Conservation (phyloP, 805 yeast species). For the Candida odintsovae region DNA sequence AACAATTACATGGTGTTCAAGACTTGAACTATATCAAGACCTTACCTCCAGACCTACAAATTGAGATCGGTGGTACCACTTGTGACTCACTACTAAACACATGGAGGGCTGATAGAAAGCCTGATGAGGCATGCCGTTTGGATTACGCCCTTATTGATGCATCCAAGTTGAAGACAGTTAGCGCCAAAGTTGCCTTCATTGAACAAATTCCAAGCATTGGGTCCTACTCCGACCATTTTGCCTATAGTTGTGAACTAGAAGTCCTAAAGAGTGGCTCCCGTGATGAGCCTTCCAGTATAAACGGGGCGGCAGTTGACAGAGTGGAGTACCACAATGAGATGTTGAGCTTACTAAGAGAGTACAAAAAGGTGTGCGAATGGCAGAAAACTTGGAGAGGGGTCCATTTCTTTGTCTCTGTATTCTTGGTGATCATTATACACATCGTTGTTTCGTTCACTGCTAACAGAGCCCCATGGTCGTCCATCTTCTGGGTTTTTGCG, state of each 20-base stretch:
- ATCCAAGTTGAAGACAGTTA: constrained; percentile 41
- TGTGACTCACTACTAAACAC: constrained; percentile 86
- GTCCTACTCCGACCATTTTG: constrained; percentile 92
- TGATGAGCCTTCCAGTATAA: not conserved
- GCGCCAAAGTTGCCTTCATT: constrained; percentile 71
- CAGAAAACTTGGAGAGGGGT: constrained; percentile 60
- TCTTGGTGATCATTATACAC: constrained; percentile 44
- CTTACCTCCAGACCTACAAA: constrained; percentile 55
- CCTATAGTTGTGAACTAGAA: constrained; percentile 46
- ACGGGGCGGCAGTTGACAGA: not conserved
- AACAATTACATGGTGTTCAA: constrained; percentile 47
- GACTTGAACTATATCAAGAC: constrained; percentile 35
- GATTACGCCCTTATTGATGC: constrained; percentile 84
- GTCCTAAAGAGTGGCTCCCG: not conserved
- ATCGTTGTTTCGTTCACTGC: constrained; percentile 59
- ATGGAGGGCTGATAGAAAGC: constrained; percentile 51
- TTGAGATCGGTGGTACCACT: constrained; percentile 73
- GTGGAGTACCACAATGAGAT: constrained; percentile 41
- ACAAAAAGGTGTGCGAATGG: constrained; percentile 46
- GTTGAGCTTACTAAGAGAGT: constrained; percentile 38
- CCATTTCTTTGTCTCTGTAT: constrained; percentile 57
- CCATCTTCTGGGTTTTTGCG: constrained; percentile 57
- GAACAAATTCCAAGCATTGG: constrained; percentile 63
- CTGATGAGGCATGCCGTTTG: constrained; percentile 58
- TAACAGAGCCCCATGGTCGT: constrained; percentile 48